Evolutionary conservation across 1,284 basidiomycete genomes (phyloP).

Genomic region (Ganoderma lingzhi): DNA sequence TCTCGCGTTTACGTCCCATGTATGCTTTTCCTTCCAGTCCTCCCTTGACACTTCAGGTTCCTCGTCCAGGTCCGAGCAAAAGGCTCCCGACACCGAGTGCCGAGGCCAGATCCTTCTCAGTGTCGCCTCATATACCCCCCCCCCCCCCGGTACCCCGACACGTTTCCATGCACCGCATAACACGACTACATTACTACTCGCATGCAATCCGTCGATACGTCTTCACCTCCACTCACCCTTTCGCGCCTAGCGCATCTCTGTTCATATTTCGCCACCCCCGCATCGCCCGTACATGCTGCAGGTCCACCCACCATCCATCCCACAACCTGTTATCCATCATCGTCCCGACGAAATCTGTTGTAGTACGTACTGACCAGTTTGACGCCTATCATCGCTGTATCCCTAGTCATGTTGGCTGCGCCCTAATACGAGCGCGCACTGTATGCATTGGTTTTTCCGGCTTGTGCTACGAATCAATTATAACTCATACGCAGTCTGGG

Average conservation of each 20-base stretch:
- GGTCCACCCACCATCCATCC: not conserved
- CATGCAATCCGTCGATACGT: constrained; percentile 9
- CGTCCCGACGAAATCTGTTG: not conserved
- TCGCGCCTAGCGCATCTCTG: not conserved
- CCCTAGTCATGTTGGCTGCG: not conserved
- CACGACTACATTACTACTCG: constrained; percentile 14
- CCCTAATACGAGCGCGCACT: not conserved
- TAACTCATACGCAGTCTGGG: not conserved
- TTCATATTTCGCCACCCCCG: constrained; percentile 3
- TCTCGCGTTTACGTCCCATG: not conserved
- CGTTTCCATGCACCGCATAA: not conserved
- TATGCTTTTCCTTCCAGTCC: not conserved
- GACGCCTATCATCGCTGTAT: not conserved
- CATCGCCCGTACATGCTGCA: constrained; percentile 22
- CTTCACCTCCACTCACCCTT: not conserved
- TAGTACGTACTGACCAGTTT: constrained; percentile 4
- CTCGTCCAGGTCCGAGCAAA: constrained; percentile 5
- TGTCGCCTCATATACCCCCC: not conserved
- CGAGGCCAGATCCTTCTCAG: not conserved
- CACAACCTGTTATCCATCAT: not conserved
- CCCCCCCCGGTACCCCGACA: no score
- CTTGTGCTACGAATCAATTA: not conserved
- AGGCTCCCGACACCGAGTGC: not conserved
- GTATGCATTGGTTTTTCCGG: constrained; percentile 2
- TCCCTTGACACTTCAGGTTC: not conserved